Percentiles rank a stretch among this genome's conserved stretches.
Evolutionary conservation across 164 flowering plant genomes (phyloP).

Genomic region (grape (Vitis vinifera)): DNA sequence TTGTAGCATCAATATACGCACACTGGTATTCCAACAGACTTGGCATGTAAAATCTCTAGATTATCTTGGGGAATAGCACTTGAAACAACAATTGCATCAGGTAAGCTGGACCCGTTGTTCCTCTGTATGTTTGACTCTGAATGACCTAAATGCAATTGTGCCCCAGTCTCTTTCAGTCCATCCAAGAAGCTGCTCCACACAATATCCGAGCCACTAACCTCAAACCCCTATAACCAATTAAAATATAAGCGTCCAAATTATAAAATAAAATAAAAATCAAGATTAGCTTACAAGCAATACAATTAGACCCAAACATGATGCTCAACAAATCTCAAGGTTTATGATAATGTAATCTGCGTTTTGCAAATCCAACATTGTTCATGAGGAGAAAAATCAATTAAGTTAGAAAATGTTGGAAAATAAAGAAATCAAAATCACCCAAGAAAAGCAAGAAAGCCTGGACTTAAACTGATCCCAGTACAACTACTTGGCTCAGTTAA

Average conservation of each 20-base stretch:
- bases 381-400: neutral
- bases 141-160: constrained; percentile 35
- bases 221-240: constrained; percentile 32
- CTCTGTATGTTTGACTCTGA: constrained; percentile 32
- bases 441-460: neutral
- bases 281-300: neutral
- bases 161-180: constrained; percentile 42
- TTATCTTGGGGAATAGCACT: constrained; percentile 48
- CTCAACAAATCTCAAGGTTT: neutral
- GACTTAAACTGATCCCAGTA: neutral
- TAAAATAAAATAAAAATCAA: neutral
- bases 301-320: neutral
- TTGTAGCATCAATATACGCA: constrained; percentile 13
- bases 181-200: constrained; percentile 43
- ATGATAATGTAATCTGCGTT: neutral
- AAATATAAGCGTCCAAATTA: neutral
- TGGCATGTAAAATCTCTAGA: constrained; percentile 43
- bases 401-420: neutral
- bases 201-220: constrained; percentile 53
- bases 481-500: neutral
- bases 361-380: neutral
- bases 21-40: constrained; percentile 42
- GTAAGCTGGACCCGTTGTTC: constrained; percentile 19
- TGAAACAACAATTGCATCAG: constrained; percentile 40
- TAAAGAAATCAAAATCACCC: too few species aligned